These are phyloP conservation scores for Entelexis sorbosivorans DNA, from an alignment of 1,139 yeast genomes.

Conservation along the genomic window DNA sequence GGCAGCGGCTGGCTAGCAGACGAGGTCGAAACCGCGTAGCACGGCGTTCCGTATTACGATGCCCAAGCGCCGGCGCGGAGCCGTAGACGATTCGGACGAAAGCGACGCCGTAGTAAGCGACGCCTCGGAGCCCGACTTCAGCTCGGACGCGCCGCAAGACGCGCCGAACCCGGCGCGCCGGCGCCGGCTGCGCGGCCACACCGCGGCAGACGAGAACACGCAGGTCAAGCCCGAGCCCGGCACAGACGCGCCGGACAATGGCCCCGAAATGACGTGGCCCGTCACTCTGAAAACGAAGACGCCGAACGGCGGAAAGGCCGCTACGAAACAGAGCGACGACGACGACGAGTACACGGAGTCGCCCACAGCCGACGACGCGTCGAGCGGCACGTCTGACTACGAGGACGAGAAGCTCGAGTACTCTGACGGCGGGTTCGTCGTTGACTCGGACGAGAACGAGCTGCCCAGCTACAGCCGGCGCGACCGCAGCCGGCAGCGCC, in stretches of 20 bases:
- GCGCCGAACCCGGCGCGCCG: background rate
- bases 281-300: slow-evolving; percentile 12
- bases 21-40: background rate
- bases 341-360: slow-evolving; percentile 19
- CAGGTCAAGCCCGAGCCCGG: background rate
- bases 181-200: slow-evolving; percentile 2
- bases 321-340: slow-evolving; percentile 9
- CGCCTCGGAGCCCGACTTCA: background rate
- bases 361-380: slow-evolving; percentile 9
- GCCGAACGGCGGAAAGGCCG: background rate
- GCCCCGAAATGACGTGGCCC: slow-evolving; percentile 7
- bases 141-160: background rate
- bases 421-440: slow-evolving; percentile 23
- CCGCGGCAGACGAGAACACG: background rate
- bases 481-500: background rate
- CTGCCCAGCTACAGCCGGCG: slow-evolving; percentile 11
- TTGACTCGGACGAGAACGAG: slow-evolving; percentile 20
- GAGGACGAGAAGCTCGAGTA: slow-evolving; percentile 25
- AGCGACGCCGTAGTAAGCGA: slow-evolving; percentile 1
- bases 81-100: slow-evolving; percentile 13
- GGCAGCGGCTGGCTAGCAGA: background rate
- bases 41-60: slow-evolving; percentile 1
- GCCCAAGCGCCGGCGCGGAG: slow-evolving; percentile 16
- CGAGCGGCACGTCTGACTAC: slow-evolving; percentile 12
- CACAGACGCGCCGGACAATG: background rate